Percentiles rank a stretch among this genome's conserved stretches.
Conservation (phyloP, 2,329 filamentous ascomycete genomes). For the Ophiostoma novo-ulmi region DNA sequence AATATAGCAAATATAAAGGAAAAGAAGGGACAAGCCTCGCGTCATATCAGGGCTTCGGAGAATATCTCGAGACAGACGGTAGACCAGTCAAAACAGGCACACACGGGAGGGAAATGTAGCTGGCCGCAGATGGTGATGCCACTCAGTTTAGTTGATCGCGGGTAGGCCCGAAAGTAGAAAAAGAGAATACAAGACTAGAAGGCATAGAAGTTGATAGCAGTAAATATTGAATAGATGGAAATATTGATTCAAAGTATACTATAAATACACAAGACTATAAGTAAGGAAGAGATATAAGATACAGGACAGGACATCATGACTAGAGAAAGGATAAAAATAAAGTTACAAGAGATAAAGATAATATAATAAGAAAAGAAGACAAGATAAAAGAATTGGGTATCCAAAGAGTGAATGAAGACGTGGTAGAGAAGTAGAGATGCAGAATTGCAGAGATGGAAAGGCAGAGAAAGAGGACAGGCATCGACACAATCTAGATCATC, state of each 20-base stretch:
- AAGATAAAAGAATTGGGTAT: slow-evolving; percentile 3
- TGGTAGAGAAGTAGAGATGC: not conserved
- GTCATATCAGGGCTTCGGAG: not conserved
- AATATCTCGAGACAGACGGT: not conserved
- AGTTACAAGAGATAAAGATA: slow-evolving; percentile 24
- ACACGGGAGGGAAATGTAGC: not conserved
- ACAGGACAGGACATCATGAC: not conserved
- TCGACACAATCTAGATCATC: slow-evolving; percentile 33
- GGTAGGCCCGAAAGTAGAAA: slow-evolving; percentile 4
- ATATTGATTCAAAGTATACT: not conserved
- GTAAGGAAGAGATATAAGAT: not conserved
- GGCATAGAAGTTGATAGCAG: not conserved
- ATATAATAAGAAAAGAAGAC: slow-evolving; percentile 18
- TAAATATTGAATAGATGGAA: not conserved
- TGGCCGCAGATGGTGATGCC: not conserved
- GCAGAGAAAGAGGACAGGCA: not conserved
- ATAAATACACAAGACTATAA: slow-evolving; percentile 1
- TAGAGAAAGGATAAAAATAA: not conserved
- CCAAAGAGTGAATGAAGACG: slow-evolving; percentile 4
- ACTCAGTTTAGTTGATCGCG: not conserved
- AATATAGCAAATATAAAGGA: not conserved
- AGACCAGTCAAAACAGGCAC: not conserved
- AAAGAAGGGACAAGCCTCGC: not conserved
- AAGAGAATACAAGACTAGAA: not conserved
- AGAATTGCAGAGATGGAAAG: not conserved